A percentile compares a stretch with the other conserved stretches of the same genome.
phyloP scores from a whole-genome alignment of 1,284 basidiomycete genomes.

The Moniliella sp. region DNA sequence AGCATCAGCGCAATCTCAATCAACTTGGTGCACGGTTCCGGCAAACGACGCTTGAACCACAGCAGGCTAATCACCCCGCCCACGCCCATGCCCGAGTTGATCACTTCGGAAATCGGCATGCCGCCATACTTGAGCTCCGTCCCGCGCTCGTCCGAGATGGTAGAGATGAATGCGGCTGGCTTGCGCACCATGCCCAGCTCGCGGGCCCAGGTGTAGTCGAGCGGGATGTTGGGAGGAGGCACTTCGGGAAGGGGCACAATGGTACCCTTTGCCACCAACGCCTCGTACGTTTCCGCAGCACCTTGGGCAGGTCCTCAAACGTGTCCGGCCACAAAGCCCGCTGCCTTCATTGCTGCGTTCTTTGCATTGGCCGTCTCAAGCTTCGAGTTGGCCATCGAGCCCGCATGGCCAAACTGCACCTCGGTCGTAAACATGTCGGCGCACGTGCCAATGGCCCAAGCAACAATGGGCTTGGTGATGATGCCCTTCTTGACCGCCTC shows the following conservation, averaged over 20 bases:
- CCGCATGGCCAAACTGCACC: constrained; percentile 96
- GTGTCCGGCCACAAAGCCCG: constrained; percentile 87
- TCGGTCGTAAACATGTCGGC: constrained; percentile 99
- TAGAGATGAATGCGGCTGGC: constrained; percentile 96
- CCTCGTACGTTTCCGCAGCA: constrained; percentile 66
- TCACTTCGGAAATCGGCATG: constrained; percentile 95
- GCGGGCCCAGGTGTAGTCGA: constrained; percentile 98
- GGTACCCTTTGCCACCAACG: constrained; percentile 50
- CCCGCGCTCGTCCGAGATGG: constrained; percentile 95
- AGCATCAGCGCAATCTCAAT: constrained; percentile 99
- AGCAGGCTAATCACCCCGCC: constrained; percentile 87
- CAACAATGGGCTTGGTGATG: constrained; percentile 95
- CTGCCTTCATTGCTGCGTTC: constrained; percentile 88
- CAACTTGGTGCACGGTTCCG: constrained; percentile 38
- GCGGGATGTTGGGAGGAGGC: constrained; percentile 81
- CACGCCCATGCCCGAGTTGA: constrained; percentile 43
- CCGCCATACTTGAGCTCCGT: constrained; percentile 95
- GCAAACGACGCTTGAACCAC: constrained; percentile 79
- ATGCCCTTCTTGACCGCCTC: constrained; percentile 79
- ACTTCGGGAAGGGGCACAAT: constrained; percentile 57
- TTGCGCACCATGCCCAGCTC: constrained; percentile 95
- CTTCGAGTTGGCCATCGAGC: constrained; percentile 91
- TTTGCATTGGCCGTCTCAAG: constrained; percentile 91
- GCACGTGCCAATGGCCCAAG: constrained; percentile 97
- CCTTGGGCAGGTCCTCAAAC: constrained; percentile 78